Conservation (phyloP, 768 basidiomycete species). For the Nidularia pulvinata region DNA sequence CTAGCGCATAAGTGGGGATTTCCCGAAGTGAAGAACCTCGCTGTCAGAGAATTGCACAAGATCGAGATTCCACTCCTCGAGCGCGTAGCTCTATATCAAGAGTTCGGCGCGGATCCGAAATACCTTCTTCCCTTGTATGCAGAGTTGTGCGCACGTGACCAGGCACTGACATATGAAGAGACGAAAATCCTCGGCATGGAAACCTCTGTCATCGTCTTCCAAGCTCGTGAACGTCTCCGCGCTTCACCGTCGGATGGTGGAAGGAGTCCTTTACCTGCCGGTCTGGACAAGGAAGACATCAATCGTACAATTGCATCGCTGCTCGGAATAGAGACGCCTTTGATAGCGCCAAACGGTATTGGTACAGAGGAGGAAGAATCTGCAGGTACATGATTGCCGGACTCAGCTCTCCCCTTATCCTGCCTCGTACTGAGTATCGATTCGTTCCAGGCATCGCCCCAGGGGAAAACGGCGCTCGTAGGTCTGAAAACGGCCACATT, state of each 20-base stretch:
- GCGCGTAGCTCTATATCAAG: conserved; percentile 51
- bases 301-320: conserved; percentile 8
- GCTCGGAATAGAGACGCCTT: not conserved
- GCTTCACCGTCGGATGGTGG: conserved; percentile 15
- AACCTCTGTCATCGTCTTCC: conserved; percentile 44
- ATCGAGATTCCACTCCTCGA: conserved; percentile 34
- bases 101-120: conserved; percentile 42
- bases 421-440: no score
- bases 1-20: conserved; percentile 63
- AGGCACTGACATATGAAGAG: conserved; percentile 54
- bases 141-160: conserved; percentile 47
- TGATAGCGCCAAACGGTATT: not conserved
- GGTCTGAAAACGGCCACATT: no score
- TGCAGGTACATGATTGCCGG: no score
- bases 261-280: conserved; percentile 15
- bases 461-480: no score
- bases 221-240: conserved; percentile 48
- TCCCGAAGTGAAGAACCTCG: conserved; percentile 51
- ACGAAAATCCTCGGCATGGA: conserved; percentile 53
- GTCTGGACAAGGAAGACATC: conserved; percentile 9
- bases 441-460: no score
- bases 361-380: no score
- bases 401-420: no score
- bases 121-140: conserved; percentile 57
- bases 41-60: conserved; percentile 57